Percentiles rank a stretch among this genome's conserved stretches.
Evolutionary conservation across 176 grass and related monocot species (phyloP).

Genomic region (barley (Hordeum vulgare)): DNA sequence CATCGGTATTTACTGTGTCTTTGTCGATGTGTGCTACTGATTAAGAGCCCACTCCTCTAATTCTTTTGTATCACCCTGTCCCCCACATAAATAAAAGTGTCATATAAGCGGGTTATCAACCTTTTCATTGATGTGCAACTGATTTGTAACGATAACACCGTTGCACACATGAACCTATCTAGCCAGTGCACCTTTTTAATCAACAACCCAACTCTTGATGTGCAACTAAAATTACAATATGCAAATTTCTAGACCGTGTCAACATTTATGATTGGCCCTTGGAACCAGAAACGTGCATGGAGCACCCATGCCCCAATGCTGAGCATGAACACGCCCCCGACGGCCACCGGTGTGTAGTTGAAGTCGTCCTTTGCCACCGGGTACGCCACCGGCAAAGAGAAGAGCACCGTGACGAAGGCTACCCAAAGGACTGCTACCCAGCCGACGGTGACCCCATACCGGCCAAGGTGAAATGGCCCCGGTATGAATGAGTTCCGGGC

Average conservation of each 20-base stretch:
- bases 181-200: neutral
- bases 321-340: conserved; percentile 56
- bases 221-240: neutral
- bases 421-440: conserved; percentile 57
- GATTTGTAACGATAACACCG: neutral
- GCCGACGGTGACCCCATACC: conserved; percentile 13
- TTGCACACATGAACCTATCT: neutral
- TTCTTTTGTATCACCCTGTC: too few relatives aligned
- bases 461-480: conserved; percentile 54
- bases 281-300: conserved; percentile 58
- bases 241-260: neutral
- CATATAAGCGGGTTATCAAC: too few relatives aligned
- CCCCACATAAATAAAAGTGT: too few relatives aligned
- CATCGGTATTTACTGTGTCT: too few relatives aligned
- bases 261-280: conserved; percentile 46
- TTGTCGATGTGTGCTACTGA: too few relatives aligned
- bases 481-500: conserved; percentile 32
- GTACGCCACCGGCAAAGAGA: conserved; percentile 72
- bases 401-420: conserved; percentile 48
- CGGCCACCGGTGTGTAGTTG: conserved; percentile 65
- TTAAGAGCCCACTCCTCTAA: too few relatives aligned
- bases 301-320: conserved; percentile 35
- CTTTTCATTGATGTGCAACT: neutral
- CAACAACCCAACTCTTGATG: neutral
- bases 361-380: conserved; percentile 40